Evolutionary conservation across 164 flowering plant genomes (phyloP).

Genomic region (Vitis labrusca): DNA sequence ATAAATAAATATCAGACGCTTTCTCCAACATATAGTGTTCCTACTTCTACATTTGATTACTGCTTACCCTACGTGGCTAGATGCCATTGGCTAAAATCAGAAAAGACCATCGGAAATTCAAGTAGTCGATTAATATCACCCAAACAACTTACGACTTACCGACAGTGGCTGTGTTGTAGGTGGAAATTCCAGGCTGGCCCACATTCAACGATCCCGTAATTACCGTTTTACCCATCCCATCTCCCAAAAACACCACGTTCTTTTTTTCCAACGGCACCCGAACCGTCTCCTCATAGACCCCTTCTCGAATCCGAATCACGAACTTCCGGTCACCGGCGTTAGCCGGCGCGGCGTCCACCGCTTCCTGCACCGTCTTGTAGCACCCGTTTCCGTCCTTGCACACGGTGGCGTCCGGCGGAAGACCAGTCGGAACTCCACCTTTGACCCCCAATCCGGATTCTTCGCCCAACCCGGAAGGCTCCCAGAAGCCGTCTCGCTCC

Average conservation of each 20-base stretch:
- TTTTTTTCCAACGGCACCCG: conserved; percentile 70
- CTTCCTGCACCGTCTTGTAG: conserved; percentile 65
- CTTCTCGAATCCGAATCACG: conserved; percentile 67
- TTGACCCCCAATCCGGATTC: conserved; percentile 17
- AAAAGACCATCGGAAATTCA: too few species aligned
- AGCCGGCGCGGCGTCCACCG: conserved; percentile 70
- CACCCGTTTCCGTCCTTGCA: conserved; percentile 53
- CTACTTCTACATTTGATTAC: too few species aligned
- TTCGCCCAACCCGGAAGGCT: conserved; percentile 4
- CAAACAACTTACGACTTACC: conserved; percentile 42
- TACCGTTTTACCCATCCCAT: conserved; percentile 89
- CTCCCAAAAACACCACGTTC: conserved; percentile 81
- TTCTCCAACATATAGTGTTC: too few species aligned
- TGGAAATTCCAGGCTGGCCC: conserved; percentile 56
- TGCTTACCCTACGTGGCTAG: too few species aligned
- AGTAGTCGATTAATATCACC: too few species aligned
- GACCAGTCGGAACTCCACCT: conserved; percentile 40
- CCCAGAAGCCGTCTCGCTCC: conserved; percentile 92
- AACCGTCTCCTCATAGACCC: conserved; percentile 80
- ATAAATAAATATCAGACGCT: too few species aligned
- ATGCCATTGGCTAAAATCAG: too few species aligned
- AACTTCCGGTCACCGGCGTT: conserved; percentile 29
- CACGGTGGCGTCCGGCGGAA: conserved; percentile 61
- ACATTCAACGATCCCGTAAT: conserved; percentile 67
- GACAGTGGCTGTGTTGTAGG: conserved; percentile 77